These are phyloP conservation scores for Volvox africanus DNA, from an alignment of 139 green algal genomes.

Conservation along the genomic window DNA sequence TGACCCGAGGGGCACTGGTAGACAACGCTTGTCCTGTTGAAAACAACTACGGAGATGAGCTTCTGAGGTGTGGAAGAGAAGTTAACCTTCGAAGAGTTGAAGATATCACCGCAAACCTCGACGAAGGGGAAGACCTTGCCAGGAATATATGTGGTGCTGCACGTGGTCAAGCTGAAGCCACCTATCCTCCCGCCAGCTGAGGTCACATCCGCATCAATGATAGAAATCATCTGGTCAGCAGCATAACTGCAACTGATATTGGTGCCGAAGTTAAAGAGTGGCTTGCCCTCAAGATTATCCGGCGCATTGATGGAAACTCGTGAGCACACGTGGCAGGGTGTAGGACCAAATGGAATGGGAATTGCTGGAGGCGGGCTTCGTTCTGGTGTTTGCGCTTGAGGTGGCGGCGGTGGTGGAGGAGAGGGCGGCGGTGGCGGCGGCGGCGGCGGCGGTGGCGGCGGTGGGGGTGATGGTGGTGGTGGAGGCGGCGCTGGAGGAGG, in stretches of 20 bases:
- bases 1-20: background rate
- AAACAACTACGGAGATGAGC: background rate
- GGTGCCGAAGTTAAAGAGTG: slow-evolving; percentile 5
- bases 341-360: background rate
- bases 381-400: background rate
- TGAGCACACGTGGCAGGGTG: background rate
- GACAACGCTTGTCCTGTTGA: background rate
- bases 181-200: background rate
- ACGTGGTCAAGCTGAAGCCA: background rate
- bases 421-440: background rate
- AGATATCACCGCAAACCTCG: slow-evolving; percentile 2
- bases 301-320: background rate
- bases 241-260: background rate
- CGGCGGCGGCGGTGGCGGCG: background rate
- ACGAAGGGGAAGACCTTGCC: background rate
- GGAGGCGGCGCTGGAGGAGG: background rate
- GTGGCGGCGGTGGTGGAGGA: background rate
- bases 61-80: background rate
- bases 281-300: background rate
- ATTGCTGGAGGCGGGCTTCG: background rate
- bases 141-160: background rate
- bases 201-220: background rate
- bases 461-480: background rate
- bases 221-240: background rate
- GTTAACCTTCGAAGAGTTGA: background rate